Evolutionary conservation across 306 rosid species (phyloP).

Genomic region (Prunus mume): DNA sequence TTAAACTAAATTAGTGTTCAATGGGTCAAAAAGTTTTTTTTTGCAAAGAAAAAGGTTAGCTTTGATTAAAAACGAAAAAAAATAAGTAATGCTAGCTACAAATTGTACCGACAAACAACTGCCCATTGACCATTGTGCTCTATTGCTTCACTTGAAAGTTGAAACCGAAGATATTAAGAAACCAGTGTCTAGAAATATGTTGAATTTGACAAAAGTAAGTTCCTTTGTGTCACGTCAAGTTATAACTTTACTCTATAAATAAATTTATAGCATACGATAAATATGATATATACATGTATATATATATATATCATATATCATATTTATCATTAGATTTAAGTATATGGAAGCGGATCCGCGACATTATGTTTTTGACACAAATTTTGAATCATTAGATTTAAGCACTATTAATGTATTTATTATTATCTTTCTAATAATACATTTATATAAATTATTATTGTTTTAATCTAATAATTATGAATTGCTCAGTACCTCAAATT

Average conservation of each 20-base stretch:
- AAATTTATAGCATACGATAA: too few relatives aligned
- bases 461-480: too few relatives aligned
- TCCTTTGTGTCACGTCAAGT: background rate
- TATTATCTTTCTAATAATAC: too few relatives aligned
- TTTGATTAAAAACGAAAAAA: background rate
- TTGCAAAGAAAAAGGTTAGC: background rate
- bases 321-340: too few relatives aligned
- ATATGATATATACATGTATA: too few relatives aligned
- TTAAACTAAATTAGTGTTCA: background rate
- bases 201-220: background rate
- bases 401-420: too few relatives aligned
- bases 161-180: background rate
- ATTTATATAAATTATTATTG: too few relatives aligned
- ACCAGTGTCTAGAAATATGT: constrained; percentile 7
- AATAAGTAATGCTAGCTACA: background rate
- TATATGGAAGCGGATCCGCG: too few relatives aligned
- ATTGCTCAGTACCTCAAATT: too few relatives aligned
- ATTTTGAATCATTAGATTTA: background rate
- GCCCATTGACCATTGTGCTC: background rate
- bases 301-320: too few relatives aligned
- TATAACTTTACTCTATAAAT: background rate
- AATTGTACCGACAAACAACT: background rate
- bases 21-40: background rate
- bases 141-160: background rate
- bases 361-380: too few relatives aligned